Conservation (phyloP, 2,329 filamentous ascomycete genomes). For the Aspergillus neotritici region DNA sequence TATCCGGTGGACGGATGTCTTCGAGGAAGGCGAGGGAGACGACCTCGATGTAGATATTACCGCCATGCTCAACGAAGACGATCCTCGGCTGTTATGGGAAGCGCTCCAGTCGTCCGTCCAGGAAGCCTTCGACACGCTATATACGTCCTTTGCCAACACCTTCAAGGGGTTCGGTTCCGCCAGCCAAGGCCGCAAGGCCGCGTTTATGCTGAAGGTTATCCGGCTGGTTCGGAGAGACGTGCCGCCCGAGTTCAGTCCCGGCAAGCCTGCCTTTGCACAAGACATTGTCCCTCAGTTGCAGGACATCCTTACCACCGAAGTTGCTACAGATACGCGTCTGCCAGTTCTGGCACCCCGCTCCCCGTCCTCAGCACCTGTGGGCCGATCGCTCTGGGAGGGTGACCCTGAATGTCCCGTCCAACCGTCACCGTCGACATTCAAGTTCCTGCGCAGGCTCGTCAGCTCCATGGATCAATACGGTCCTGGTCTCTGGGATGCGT, state of each 20-base stretch:
- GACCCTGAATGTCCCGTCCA: slow-evolving; percentile 68
- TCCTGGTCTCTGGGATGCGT: slow-evolving; percentile 73
- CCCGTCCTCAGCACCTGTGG: slow-evolving; percentile 49
- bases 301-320: slow-evolving; percentile 50
- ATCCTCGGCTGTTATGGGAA: slow-evolving; percentile 59
- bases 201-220: slow-evolving; percentile 66
- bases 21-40: slow-evolving; percentile 37
- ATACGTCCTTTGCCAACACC: slow-evolving; percentile 37
- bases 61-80: slow-evolving; percentile 61
- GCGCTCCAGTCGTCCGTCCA: slow-evolving; percentile 53
- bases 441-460: slow-evolving; percentile 61
- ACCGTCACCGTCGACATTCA: slow-evolving; percentile 69
- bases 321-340: slow-evolving; percentile 39
- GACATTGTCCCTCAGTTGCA: slow-evolving; percentile 61
- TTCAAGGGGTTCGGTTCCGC: slow-evolving; percentile 45
- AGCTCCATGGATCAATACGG: slow-evolving; percentile 64
- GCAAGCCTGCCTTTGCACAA: slow-evolving; percentile 49
- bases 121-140: slow-evolving; percentile 54
- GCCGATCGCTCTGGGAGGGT: slow-evolving; percentile 74
- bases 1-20: slow-evolving; percentile 32
- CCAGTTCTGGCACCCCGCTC: slow-evolving; percentile 5
- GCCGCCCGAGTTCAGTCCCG: slow-evolving; percentile 46
- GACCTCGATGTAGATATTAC: slow-evolving; percentile 32
- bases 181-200: slow-evolving; percentile 46
- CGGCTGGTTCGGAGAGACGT: slow-evolving; percentile 66